Conservation (phyloP, 257 asterid genomes). For the Nicotiana undulata region DNA sequence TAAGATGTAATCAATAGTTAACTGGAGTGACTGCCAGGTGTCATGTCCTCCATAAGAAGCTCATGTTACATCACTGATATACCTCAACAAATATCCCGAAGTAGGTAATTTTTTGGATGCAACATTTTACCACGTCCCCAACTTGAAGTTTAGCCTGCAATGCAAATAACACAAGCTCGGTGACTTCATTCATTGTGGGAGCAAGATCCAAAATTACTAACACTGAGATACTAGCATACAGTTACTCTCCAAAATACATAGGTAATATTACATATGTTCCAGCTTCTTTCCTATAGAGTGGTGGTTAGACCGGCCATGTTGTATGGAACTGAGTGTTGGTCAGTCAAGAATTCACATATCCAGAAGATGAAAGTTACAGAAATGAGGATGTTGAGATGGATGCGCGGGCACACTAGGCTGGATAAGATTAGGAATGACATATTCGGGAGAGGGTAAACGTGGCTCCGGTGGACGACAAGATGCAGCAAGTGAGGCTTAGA, state of each 20-base stretch:
- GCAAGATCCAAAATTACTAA: background rate
- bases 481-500: no score
- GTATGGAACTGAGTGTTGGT: no score
- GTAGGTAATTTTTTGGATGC: conserved; percentile 82
- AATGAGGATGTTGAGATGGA: no score
- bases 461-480: no score
- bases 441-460: no score
- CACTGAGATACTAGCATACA: background rate
- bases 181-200: background rate
- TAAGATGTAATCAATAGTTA: background rate
- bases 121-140: conserved; percentile 85
- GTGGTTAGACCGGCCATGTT: no score
- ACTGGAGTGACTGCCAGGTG: background rate
- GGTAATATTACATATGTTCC: background rate
- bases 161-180: background rate
- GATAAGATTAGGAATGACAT: no score
- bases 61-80: conserved; percentile 8
- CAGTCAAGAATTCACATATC: no score
- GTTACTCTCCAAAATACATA: background rate
- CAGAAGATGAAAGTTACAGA: no score
- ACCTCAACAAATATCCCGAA: conserved; percentile 96
- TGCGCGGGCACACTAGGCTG: no score
- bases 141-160: conserved; percentile 68
- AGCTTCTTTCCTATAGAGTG: background rate
- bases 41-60: background rate